phyloP scores from a whole-genome alignment of 164 flowering plant species.

The Magnolia changhungtana region DNA sequence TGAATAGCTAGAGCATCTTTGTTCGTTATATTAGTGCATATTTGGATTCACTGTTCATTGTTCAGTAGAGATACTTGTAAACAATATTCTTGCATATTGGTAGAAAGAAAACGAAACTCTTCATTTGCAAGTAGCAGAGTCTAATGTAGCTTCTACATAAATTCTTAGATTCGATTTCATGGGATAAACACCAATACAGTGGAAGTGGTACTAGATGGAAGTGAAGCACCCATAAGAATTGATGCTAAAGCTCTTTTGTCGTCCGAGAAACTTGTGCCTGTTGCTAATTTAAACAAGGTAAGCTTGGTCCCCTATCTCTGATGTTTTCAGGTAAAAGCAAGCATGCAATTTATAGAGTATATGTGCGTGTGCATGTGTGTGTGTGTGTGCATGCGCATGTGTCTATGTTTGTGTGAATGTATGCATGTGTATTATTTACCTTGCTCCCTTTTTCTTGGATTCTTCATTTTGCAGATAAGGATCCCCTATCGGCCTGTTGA shows the following conservation, averaged over 20 bases:
- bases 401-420: background rate
- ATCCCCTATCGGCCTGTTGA: conserved; percentile 75
- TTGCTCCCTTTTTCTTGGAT: background rate
- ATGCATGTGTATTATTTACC: background rate
- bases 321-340: background rate
- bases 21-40: background rate
- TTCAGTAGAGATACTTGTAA: background rate
- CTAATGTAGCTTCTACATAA: conserved; percentile 5
- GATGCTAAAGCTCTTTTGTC: conserved; percentile 66
- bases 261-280: conserved; percentile 76
- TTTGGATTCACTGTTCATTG: background rate
- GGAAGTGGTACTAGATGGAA: conserved; percentile 80
- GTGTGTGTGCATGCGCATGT: too few relatives aligned
- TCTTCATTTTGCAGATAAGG: conserved; percentile 53
- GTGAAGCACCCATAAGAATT: conserved; percentile 86
- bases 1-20: background rate
- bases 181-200: conserved; percentile 67
- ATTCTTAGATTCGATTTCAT: conserved; percentile 70
- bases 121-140: background rate
- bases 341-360: too few relatives aligned
- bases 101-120: background rate
- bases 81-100: background rate
- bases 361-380: too few relatives aligned
- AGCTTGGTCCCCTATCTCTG: background rate
- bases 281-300: conserved; percentile 81